Percentiles rank a stretch among this genome's conserved stretches.
Evolutionary conservation across 192 early-diverging fungal species (phyloP).

Genomic region (Podila epigama): DNA sequence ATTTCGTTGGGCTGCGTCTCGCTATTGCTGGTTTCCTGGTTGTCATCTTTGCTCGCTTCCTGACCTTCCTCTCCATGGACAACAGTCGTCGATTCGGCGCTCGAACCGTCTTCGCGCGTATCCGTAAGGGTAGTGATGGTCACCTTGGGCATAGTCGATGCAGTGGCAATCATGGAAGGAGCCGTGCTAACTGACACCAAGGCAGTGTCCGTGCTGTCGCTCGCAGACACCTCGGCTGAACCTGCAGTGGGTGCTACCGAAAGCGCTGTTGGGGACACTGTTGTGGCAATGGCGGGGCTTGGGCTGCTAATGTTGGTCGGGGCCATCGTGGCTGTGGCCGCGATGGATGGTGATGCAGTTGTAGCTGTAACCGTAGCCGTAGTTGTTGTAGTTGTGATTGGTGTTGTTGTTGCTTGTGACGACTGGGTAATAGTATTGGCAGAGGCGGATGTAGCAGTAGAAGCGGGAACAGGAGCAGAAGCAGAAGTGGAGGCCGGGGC

Average conservation of each 20-base stretch:
- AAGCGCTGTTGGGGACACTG: conserved; percentile 2
- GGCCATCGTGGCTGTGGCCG: conserved; percentile 1
- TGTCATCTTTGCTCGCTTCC: conserved; percentile 12
- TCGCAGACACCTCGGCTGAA: conserved; percentile 1
- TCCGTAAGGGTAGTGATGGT: conserved; percentile 44
- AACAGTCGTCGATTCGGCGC: conserved; percentile 31
- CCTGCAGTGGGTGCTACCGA: not conserved
- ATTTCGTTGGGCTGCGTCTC: conserved; percentile 20
- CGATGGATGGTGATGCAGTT: too few relatives aligned
- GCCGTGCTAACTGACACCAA: conserved; percentile 22
- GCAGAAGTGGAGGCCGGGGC: not conserved
- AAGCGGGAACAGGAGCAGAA: not conserved
- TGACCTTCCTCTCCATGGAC: conserved; percentile 31
- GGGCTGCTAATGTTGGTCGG: too few relatives aligned
- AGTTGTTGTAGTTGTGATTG: conserved; percentile 1
- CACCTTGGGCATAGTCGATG: conserved; percentile 42
- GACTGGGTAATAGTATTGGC: too few relatives aligned
- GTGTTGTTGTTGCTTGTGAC: conserved; percentile 2
- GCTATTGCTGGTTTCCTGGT: conserved; percentile 6
- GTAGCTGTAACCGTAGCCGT: too few relatives aligned
- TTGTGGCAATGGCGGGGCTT: too few relatives aligned
- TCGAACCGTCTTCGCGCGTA: conserved; percentile 14
- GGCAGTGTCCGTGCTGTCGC: not conserved
- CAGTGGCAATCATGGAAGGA: conserved; percentile 46
- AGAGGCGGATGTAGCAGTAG: not conserved